Evolutionary conservation across 2,329 filamentous ascomycete genomes (phyloP).

Genomic region (Xylariaceae sp.): DNA sequence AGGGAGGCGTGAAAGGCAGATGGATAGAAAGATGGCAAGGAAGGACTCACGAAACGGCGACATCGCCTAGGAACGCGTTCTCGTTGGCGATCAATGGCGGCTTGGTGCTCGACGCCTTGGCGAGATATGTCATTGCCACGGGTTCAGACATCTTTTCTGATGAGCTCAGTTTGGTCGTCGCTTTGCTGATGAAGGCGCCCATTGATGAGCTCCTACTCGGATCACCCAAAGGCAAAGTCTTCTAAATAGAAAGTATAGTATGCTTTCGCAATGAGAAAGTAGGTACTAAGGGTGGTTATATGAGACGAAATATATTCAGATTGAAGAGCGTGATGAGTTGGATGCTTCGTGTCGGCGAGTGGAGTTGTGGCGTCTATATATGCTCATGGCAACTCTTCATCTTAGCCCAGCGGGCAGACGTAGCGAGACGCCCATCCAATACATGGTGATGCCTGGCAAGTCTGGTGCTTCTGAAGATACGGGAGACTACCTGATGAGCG

Average conservation of each 20-base stretch:
- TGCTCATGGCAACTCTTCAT: background rate
- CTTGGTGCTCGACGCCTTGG: constrained; percentile 58
- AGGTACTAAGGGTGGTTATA: too few species aligned
- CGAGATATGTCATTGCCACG: constrained; percentile 37
- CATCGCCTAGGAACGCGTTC: constrained; percentile 64
- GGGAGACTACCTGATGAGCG: too few species aligned
- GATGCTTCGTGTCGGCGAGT: background rate
- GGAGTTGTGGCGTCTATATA: background rate
- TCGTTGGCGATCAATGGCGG: constrained; percentile 63
- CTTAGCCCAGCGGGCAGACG: background rate
- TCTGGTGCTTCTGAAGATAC: too few species aligned
- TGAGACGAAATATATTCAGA: too few species aligned
- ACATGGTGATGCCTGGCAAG: too few species aligned
- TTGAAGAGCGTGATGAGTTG: too few species aligned
- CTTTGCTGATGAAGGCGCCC: constrained; percentile 15
- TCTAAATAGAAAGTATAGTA: background rate
- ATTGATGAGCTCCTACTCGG: constrained; percentile 5
- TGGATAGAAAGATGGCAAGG: background rate
- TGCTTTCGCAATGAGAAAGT: background rate
- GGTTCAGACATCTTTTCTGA: constrained; percentile 6
- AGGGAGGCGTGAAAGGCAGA: background rate
- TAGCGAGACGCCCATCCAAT: too few species aligned
- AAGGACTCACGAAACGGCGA: constrained; percentile 45
- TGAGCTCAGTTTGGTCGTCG: constrained; percentile 8
- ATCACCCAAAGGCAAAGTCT: background rate